Conservation (phyloP, 169 alveolate genomes). For the Hepatocystis sp. region DNA sequence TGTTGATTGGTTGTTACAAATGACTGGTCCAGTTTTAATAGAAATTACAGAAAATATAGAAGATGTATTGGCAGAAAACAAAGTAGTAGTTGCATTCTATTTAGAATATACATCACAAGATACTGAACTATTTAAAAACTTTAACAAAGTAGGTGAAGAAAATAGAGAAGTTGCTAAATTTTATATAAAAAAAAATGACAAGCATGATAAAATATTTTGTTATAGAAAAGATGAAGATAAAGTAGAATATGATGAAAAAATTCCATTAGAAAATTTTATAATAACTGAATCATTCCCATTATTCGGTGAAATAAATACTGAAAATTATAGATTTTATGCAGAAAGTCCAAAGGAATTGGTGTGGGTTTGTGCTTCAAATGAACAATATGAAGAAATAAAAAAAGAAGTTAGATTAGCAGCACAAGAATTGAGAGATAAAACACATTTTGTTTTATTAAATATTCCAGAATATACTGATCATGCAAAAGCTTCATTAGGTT, state of each 20-base stretch:
- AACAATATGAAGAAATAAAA: slow-evolving; percentile 81
- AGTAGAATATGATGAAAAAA: slow-evolving; percentile 69
- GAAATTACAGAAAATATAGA: slow-evolving; percentile 75
- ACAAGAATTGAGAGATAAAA: slow-evolving; percentile 54
- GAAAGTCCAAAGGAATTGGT: slow-evolving; percentile 82
- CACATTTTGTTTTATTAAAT: slow-evolving; percentile 60
- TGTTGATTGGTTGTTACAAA: slow-evolving; percentile 81
- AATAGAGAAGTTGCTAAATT: slow-evolving; percentile 80
- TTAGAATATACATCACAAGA: slow-evolving; percentile 62
- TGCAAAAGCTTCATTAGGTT: slow-evolving; percentile 63
- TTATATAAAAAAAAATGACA: slow-evolving; percentile 76
- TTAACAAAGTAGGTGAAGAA: slow-evolving; percentile 79
- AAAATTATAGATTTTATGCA: slow-evolving; percentile 82
- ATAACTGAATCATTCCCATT: slow-evolving; percentile 82
- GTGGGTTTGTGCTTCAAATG: slow-evolving; percentile 85
- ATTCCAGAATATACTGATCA: slow-evolving; percentile 72
- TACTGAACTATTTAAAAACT: slow-evolving; percentile 76
- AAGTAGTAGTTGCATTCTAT: slow-evolving; percentile 73
- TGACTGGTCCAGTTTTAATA: slow-evolving; percentile 79
- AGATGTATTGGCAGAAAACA: slow-evolving; percentile 26
- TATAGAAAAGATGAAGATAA: slow-evolving; percentile 71
- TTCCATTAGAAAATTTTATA: slow-evolving; percentile 74
- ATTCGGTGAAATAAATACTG: slow-evolving; percentile 83
- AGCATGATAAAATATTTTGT: slow-evolving; percentile 54
- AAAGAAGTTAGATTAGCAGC: slow-evolving; percentile 71